Evolutionary conservation across 2,329 filamentous ascomycete species (phyloP).

Genomic region (Parafenestella ontariensis): DNA sequence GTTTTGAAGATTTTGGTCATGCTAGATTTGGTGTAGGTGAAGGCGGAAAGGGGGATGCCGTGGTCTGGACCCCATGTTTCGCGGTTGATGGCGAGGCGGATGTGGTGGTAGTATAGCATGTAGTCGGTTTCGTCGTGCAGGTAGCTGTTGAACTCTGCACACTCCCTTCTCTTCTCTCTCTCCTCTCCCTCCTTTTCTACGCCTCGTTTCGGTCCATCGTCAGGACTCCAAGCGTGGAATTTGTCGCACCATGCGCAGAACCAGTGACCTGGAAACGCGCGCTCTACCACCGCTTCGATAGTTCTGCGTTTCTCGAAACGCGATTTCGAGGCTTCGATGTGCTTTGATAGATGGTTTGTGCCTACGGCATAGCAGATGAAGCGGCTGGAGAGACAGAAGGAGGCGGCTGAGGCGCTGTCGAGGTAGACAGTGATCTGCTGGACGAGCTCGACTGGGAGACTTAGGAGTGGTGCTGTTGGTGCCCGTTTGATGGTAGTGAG

Average conservation of each 20-base stretch:
- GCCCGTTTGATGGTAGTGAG: conserved; percentile 12
- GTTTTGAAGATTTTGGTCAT: conserved; percentile 24
- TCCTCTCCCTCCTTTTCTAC: conserved; percentile 3
- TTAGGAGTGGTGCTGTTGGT: conserved; percentile 23
- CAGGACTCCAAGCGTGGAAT: conserved; percentile 32
- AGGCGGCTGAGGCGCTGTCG: conserved; percentile 26
- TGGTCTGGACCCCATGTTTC: conserved; percentile 25
- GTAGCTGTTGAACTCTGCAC: conserved; percentile 37
- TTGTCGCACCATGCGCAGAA: conserved; percentile 45
- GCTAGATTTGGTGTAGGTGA: conserved; percentile 14
- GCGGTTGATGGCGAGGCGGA: conserved; percentile 36
- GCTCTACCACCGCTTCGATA: conserved; percentile 38
- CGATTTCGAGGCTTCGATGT: conserved; percentile 19
- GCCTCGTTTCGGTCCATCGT: conserved; percentile 18
- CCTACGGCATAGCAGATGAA: conserved; percentile 41
- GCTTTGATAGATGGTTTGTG: conserved; percentile 21
- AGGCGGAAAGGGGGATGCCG: conserved; percentile 30
- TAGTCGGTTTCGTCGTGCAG: conserved; percentile 25
- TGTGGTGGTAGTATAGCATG: conserved; percentile 36
- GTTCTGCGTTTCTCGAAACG: conserved; percentile 30
- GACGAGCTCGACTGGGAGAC: conserved; percentile 40
- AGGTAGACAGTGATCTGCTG: conserved; percentile 40
- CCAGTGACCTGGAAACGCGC: conserved; percentile 42
- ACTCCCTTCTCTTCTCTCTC: conserved; percentile 20
- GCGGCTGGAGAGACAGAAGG: conserved; percentile 35